A percentile compares a stretch with the other conserved stretches of the same genome.
Conservation (phyloP, 2,329 filamentous ascomycete species). For the Aschersonia sp. region DNA sequence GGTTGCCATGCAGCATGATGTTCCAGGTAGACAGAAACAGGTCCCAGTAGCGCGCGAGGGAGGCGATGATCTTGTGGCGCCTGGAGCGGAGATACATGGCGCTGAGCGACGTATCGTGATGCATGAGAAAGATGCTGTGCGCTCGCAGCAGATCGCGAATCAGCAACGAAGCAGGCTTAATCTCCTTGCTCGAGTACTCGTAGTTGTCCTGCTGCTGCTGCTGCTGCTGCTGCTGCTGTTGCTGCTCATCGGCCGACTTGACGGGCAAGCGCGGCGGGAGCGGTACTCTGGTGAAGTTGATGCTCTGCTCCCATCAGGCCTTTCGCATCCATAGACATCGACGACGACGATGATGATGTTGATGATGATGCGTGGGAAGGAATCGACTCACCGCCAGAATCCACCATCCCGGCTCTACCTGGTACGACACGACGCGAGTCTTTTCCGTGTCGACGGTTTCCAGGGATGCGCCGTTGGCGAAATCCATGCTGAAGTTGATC, state of each 20-base stretch:
- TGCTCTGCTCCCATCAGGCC: conserved; percentile 17
- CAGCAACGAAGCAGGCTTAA: conserved; percentile 68
- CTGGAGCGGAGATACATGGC: conserved; percentile 51
- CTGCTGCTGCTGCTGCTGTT: conserved; percentile 28
- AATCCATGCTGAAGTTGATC: conserved; percentile 82
- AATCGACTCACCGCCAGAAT: conserved; percentile 60
- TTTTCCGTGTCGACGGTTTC: conserved; percentile 88
- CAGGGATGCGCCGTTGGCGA: conserved; percentile 62
- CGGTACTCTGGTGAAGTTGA: conserved; percentile 63
- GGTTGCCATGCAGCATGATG: conserved; percentile 80
- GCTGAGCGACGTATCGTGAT: conserved; percentile 65
- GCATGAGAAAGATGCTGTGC: conserved; percentile 72
- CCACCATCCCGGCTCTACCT: conserved; percentile 92
- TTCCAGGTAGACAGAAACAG: conserved; percentile 62
- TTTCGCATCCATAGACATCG: background rate
- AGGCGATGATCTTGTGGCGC: conserved; percentile 54
- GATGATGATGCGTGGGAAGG: background rate
- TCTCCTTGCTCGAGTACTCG: conserved; percentile 82
- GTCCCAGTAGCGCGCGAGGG: conserved; percentile 74
- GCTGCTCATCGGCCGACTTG: conserved; percentile 21
- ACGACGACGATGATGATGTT: background rate
- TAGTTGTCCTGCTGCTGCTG: conserved; percentile 19
- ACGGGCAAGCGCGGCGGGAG: conserved; percentile 40
- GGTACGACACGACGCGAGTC: conserved; percentile 68
- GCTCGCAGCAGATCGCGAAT: conserved; percentile 71